A percentile compares a stretch with the other conserved stretches of the same genome.
These are phyloP conservation scores for Trichophyton simii DNA, from an alignment of 2,329 filamentous ascomycete species.

Conservation along the genomic window DNA sequence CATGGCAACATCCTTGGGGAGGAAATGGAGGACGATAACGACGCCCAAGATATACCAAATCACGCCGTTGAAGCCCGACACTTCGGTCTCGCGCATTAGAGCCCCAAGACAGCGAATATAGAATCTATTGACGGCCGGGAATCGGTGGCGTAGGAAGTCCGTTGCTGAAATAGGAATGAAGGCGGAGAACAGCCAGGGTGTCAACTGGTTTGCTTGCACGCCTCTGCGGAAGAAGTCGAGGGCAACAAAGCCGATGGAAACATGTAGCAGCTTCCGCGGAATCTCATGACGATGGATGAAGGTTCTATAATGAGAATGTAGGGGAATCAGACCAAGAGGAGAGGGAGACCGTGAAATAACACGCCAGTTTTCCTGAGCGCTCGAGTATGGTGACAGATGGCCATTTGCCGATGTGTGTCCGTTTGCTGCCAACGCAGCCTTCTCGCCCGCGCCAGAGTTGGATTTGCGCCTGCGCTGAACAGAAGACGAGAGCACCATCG, in stretches of 20 bases:
- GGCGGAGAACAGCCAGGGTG: slow-evolving; percentile 68
- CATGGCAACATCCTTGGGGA: slow-evolving; percentile 86
- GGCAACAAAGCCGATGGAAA: slow-evolving; percentile 91
- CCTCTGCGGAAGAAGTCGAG: slow-evolving; percentile 73
- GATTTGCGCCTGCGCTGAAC: slow-evolving; percentile 34
- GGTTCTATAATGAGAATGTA: slow-evolving; percentile 79
- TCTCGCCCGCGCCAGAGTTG: slow-evolving; percentile 42
- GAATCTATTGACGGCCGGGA: slow-evolving; percentile 65
- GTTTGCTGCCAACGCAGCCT: slow-evolving; percentile 29
- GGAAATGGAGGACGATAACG: slow-evolving; percentile 72
- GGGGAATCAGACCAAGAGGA: slow-evolving; percentile 84
- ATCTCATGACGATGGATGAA: slow-evolving; percentile 97
- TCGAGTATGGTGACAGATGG: slow-evolving; percentile 52
- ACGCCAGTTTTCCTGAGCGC: slow-evolving; percentile 59
- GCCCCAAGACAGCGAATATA: slow-evolving; percentile 79
- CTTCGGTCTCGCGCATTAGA: slow-evolving; percentile 94
- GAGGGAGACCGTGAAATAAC: slow-evolving; percentile 85
- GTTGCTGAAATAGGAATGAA: slow-evolving; percentile 72
- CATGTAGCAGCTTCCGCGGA: slow-evolving; percentile 81
- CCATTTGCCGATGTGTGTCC: slow-evolving; percentile 43
- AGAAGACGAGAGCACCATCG: slow-evolving; percentile 35
- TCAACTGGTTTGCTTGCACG: slow-evolving; percentile 62
- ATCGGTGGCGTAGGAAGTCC: slow-evolving; percentile 74
- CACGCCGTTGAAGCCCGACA: slow-evolving; percentile 86
- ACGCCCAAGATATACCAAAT: slow-evolving; percentile 92